Conservation (phyloP, 2,329 filamentous ascomycete genomes). For the Fusarium veterinarium region DNA sequence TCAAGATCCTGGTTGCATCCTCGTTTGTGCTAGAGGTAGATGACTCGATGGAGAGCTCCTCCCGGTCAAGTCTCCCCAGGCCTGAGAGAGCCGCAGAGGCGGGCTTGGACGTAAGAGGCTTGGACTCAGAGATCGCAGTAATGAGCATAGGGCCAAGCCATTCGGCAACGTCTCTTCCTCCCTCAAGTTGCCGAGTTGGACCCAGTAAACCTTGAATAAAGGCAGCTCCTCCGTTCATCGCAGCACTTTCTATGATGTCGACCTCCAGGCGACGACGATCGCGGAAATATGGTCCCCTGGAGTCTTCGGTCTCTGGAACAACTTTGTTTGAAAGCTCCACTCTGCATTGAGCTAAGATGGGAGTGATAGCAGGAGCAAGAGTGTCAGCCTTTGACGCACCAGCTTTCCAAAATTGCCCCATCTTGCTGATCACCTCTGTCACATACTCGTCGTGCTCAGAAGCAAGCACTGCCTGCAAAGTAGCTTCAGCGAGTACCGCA, state of each 20-base stretch:
- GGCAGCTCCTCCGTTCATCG: neutral
- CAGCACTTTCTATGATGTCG: neutral
- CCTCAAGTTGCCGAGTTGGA: slow-evolving; percentile 19
- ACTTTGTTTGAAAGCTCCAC: neutral
- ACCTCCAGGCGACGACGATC: neutral
- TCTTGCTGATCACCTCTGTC: slow-evolving; percentile 18
- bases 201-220: slow-evolving; percentile 13
- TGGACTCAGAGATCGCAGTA: neutral
- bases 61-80: neutral
- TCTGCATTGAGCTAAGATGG: slow-evolving; percentile 11
- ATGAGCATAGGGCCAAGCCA: slow-evolving; percentile 16
- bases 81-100: neutral
- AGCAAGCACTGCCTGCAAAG: slow-evolving; percentile 34
- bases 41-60: neutral
- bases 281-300: neutral
- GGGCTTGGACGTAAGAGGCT: neutral
- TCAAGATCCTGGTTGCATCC: neutral
- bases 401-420: slow-evolving; percentile 15
- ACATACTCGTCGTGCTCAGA: slow-evolving; percentile 5
- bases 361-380: slow-evolving; percentile 6
- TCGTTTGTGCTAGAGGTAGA: neutral
- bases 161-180: slow-evolving; percentile 16
- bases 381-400: slow-evolving; percentile 10
- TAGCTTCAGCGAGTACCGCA: slow-evolving; percentile 37
- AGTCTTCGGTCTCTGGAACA: neutral